These are phyloP conservation scores for Botrytis galanthina DNA, from an alignment of 2,329 filamentous ascomycete species.

Conservation along the genomic window DNA sequence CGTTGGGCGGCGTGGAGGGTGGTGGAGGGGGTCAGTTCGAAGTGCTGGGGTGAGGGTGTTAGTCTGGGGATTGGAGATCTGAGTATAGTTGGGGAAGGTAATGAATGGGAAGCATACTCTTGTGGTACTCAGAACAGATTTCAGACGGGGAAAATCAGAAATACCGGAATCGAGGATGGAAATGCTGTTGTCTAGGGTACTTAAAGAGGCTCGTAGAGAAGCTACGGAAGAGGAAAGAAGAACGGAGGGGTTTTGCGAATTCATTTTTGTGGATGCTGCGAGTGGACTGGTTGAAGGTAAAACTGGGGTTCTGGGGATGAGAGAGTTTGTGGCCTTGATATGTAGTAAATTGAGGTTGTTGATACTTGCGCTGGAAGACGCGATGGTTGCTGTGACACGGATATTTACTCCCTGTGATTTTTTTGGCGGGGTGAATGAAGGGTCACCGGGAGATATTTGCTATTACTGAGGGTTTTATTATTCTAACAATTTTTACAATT, in stretches of 20 bases:
- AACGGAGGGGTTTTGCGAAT: not conserved
- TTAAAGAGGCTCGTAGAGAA: conserved; percentile 40
- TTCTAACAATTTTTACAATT: not conserved
- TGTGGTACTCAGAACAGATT: conserved; percentile 39
- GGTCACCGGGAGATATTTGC: not conserved
- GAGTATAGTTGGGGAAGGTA: not conserved
- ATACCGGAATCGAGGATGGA: conserved; percentile 41
- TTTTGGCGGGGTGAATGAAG: conserved; percentile 2
- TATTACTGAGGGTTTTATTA: not conserved
- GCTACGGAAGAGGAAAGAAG: conserved; percentile 32
- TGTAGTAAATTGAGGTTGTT: not conserved
- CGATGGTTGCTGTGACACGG: conserved; percentile 5
- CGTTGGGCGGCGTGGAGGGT: conserved; percentile 63
- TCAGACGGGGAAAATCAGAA: conserved; percentile 39
- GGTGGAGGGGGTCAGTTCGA: conserved; percentile 68
- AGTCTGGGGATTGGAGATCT: not conserved
- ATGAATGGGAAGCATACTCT: conserved; percentile 33
- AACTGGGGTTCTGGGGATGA: not conserved
- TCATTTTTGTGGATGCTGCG: not conserved
- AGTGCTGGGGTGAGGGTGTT: conserved; percentile 54
- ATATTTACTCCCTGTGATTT: not conserved
- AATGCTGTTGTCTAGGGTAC: conserved; percentile 42
- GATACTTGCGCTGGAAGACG: not conserved
- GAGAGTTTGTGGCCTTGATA: not conserved
- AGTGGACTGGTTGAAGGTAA: not conserved